Evolutionary conservation across 225 moss, liverwort and hornwort genomes (phyloP), one percentile per base, ranked within the genome.

Genomic region (Lunularia cruciata): DNA sequence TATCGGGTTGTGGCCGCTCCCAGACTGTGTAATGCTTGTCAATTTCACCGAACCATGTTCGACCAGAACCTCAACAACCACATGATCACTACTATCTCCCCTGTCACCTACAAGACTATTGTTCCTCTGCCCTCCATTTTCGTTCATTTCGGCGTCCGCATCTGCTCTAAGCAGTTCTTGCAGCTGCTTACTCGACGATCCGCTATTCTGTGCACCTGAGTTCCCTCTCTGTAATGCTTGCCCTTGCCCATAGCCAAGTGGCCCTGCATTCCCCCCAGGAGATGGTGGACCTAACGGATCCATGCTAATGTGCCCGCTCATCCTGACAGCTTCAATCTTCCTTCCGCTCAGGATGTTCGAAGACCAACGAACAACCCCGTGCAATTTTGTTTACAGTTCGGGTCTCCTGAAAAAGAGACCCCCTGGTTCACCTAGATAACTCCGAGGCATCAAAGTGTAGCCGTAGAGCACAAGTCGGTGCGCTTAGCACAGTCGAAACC

Each of bases 61-160:
- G 30, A 77, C 69, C 55, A 72, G 48, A n/a, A 81, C 65, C 58
- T 82, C 81, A 19, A 82, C 57, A 36, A 82, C 77, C 46, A 82
- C 70, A 63, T 82, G 77, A 15, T 81, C 80, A 30, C 47, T 25
- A 0, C 55, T 73, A 0, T 73, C 81, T 15, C 30, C 69, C 52
- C 48, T 51, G 6, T 51, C 34, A 25, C 8, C 35, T n/a, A 49
- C 20, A n/a, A 49, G 49, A 16, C 49, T n/a, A 20, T 18, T 31
- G 26, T 52, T 51, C 19, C 32, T 47, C 3, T 0, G 14, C 11
- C 30, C 47, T 11, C 4, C 47, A 18, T 27, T 49, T 23, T 49
- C 66, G 16, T 4, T 40, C 60, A 34, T 61, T 36, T 40, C 60
- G 11, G 38, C 58, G 30, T 69, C 69, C 38, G 13, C 18, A 34